Conservation (phyloP, 148 eudicot genomes). For the Nepenthes mirabilis region DNA sequence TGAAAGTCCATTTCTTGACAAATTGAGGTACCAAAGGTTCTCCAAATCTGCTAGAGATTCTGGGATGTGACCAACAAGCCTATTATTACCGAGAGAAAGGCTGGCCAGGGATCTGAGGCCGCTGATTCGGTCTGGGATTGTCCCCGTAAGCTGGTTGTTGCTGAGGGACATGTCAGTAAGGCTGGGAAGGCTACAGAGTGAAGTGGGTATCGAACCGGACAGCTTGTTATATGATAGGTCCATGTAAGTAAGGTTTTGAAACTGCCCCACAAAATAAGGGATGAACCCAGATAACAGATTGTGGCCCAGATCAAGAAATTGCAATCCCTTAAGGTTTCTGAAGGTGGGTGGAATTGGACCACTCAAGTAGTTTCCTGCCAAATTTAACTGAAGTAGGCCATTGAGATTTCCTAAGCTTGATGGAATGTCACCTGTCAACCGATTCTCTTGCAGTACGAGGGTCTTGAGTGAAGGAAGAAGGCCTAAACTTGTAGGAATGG, state of each 20-base stretch:
- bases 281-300: slow-evolving; percentile 51
- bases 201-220: slow-evolving; percentile 47
- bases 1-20: slow-evolving; percentile 53
- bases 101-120: slow-evolving; percentile 46
- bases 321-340: slow-evolving; percentile 23
- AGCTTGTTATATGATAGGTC: slow-evolving; percentile 51
- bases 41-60: slow-evolving; percentile 36
- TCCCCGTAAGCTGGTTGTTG: slow-evolving; percentile 51
- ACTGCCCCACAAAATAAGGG: slow-evolving; percentile 47
- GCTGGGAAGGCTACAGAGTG: slow-evolving; percentile 28
- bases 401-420: slow-evolving; percentile 34
- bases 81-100: slow-evolving; percentile 41
- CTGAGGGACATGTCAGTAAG: slow-evolving; percentile 49
- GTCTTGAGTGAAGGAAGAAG: slow-evolving; percentile 36
- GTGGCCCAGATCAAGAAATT: slow-evolving; percentile 54
- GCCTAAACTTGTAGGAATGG: slow-evolving; percentile 46
- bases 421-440: slow-evolving; percentile 43
- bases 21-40: slow-evolving; percentile 61
- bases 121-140: slow-evolving; percentile 36
- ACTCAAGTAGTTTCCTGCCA: slow-evolving; percentile 34
- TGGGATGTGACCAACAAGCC: slow-evolving; percentile 52
- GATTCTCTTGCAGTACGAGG: slow-evolving; percentile 48
- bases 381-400: slow-evolving; percentile 37
- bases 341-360: slow-evolving; percentile 44
- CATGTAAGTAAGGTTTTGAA: slow-evolving; percentile 35